Conservation (phyloP, 768 basidiomycete genomes). For the Psilocybe cubensis region DNA sequence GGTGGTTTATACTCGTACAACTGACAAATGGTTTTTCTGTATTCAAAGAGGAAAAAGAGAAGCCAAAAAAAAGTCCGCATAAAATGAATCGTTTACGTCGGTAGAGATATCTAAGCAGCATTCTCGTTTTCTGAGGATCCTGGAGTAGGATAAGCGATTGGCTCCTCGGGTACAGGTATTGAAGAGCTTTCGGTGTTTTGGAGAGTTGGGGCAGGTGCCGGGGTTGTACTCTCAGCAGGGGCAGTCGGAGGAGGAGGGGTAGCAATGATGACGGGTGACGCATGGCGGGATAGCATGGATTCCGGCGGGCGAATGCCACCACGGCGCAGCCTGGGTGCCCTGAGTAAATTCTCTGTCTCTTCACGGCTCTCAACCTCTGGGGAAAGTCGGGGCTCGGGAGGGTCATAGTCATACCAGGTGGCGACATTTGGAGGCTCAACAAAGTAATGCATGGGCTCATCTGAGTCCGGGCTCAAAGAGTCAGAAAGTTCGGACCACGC, state of each 20-base stretch:
- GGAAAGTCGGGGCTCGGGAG: slow-evolving; percentile 9
- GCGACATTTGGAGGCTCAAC: slow-evolving; percentile 1
- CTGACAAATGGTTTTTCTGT: neutral
- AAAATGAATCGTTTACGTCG: slow-evolving; percentile 5
- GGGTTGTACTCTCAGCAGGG: slow-evolving; percentile 8
- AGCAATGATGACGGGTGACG: slow-evolving; percentile 35
- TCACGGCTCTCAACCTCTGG: slow-evolving; percentile 22
- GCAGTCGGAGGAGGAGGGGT: too few relatives aligned
- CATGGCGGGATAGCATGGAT: slow-evolving; percentile 52
- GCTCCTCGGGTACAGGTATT: slow-evolving; percentile 25
- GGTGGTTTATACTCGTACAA: slow-evolving; percentile 12
- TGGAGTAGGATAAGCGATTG: slow-evolving; percentile 52
- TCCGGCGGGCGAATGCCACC: slow-evolving; percentile 73
- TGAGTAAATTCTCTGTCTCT: slow-evolving; percentile 18
- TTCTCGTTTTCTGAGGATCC: slow-evolving; percentile 47
- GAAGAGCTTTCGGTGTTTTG: slow-evolving; percentile 3
- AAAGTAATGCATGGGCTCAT: slow-evolving; percentile 14
- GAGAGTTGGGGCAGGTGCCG: slow-evolving; percentile 10
- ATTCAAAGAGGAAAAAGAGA: neutral
- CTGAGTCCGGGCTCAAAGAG: slow-evolving; percentile 16
- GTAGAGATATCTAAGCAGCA: slow-evolving; percentile 27
- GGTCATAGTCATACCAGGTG: slow-evolving; percentile 10
- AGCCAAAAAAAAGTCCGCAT: slow-evolving; percentile 12
- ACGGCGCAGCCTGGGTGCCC: slow-evolving; percentile 59
- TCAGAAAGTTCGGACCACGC: slow-evolving; percentile 29